Evolutionary conservation across 345 rosid species (phyloP), one percentile per base, ranked within the genome.

Genomic region (Crucihimalaya himalaica): DNA sequence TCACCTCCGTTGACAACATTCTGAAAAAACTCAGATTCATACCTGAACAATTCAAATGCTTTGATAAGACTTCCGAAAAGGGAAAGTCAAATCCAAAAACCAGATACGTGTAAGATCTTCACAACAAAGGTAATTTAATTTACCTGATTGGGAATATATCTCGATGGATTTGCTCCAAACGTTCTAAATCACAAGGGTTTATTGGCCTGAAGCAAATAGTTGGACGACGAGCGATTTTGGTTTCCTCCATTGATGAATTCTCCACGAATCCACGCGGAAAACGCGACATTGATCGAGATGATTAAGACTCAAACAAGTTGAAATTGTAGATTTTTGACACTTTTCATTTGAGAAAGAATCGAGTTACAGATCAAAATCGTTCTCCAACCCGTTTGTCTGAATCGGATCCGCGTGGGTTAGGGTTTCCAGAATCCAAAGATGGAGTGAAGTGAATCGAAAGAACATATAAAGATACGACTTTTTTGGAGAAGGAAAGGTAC

Each of bases 11-110:
- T 83, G 51, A 94, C 98, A 81, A 86, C 96, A 77, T 83, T 88
- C 77, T 87, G 96, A 83, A 91, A 94, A 81, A 89, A 91, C 80
- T 91, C 97, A 61, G 92, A 76, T 84, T 94, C 98, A 21, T 91
- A 94, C 86, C 98, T 94, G 87, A 81, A 84, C 57, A 73, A 50
- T 67, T 55, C 29, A 66, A 72, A 47, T 42, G 27, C 39, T 76
- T 63, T 34, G 43, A 73, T 62, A 43, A 47, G 48, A 48, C 61
- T 66, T 63, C 16, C 54, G 1, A 57, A 71, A 27, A 50, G 19
- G 63, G 57, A 34, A 63, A 75, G 58, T 29, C 61, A 65, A 71
- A 76, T 25, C 65, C 67, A 14, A 66, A 46, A 60, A 52, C 63
- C 45, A 64, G 54, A 64, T 14, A 54, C 23, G 32, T 5, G 10